Evolutionary conservation across 139 green algal species (phyloP).

Genomic region (Coccomyxa sp.): DNA sequence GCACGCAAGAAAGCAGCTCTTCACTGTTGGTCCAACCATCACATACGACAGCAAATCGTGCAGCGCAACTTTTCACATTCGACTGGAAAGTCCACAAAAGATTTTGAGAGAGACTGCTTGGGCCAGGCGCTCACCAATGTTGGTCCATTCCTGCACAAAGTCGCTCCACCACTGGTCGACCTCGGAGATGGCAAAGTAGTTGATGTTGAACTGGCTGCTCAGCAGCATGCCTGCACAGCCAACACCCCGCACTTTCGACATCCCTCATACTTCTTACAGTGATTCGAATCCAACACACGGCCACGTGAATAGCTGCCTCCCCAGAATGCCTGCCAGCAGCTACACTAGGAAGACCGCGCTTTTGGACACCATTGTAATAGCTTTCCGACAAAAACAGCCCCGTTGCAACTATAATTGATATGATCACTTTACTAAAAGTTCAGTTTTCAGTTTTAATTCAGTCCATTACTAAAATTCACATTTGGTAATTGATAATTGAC

Average conservation of each 20-base stretch:
- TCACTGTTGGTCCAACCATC: neutral
- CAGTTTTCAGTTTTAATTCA: no score
- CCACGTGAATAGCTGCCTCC: neutral
- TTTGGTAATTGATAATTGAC: no score
- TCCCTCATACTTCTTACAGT: neutral
- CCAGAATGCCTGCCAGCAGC: neutral
- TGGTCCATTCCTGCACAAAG: conserved; percentile 27
- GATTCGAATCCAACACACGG: neutral
- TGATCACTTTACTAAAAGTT: no score
- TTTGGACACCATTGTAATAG: no score
- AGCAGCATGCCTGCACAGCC: conserved; percentile 49
- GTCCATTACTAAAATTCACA: no score
- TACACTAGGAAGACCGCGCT: neutral
- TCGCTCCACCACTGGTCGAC: conserved; percentile 78
- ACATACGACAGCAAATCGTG: neutral
- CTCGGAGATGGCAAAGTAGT: conserved; percentile 86
- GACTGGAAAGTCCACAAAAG: neutral
- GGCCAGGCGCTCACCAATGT: neutral
- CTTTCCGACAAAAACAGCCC: no score
- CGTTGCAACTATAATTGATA: no score
- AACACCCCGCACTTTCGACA: no score
- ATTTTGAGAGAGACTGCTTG: neutral
- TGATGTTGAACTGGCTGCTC: conserved; percentile 74
- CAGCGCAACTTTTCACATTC: neutral
- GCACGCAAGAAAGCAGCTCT: neutral